Evolutionary conservation across 371 early-diverging fungal species (phyloP), one percentile per base, ranked within the genome.

Genomic region (Apophysomyces variabilis): DNA sequence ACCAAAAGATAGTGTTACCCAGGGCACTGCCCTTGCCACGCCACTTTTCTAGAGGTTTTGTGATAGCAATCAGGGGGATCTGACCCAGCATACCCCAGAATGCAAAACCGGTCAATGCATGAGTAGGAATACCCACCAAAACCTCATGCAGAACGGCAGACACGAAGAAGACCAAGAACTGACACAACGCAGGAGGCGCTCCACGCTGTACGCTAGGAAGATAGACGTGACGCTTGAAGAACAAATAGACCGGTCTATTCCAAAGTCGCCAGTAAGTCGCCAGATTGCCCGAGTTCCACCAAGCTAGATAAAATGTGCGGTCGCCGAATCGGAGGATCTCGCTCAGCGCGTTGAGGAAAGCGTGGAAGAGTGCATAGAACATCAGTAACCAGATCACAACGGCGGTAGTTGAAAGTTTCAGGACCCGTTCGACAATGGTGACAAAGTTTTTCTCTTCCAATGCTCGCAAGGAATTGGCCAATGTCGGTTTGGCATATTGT

Each of bases 1-100:
- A 79, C 95, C 96, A 96, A 69, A 96, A 95, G 38, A 96, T 83
- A 13, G 89, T 88, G 60, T 96, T 96, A 32, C 96, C 96, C n/a
- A 93, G 72, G n/a, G 90, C 91, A 21, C 90, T 87, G 50, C 86
- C 90, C 60, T 88, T 86, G 7, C 93, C 91, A 57, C 89, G 84
- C 87, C 87, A 86, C 61, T 89, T 87, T 65, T 86, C 88, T 61
- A 90, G 67, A 11, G 76, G 75, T 44, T 68, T 75, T 0, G 95
- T 93, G 21, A 92, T 64, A 38, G 88, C 85, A 64, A 96, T 93
- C 64, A 96, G 66, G 7, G 96, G 96, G 11, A 96, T 88, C 75
- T 96, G 96, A 57, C 86, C 82, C 67, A 96, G 77, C 95, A 96
- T 96, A 32, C 93, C 96, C 43, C 85, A 82, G 70, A 96, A 96